Conservation (phyloP, 371 early-diverging fungal genomes). For the Actinomortierella ambigua region DNA sequence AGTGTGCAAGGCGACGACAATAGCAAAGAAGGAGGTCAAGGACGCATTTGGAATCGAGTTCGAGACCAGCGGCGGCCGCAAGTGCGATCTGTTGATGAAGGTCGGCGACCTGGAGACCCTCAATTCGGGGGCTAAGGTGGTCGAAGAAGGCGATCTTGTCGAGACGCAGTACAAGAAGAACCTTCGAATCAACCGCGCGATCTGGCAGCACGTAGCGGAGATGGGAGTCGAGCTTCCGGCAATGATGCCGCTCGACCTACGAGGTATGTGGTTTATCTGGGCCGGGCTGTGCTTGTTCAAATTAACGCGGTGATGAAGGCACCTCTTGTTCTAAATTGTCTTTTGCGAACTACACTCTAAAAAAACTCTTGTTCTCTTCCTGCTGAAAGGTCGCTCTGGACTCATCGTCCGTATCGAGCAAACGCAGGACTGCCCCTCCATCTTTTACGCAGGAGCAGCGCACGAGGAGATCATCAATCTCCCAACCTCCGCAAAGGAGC, state of each 20-base stretch:
- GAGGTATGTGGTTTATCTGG: constrained; percentile 3
- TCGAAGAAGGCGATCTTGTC: neutral
- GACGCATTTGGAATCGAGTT: constrained; percentile 11
- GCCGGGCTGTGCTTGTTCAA: too few species aligned
- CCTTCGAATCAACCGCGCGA: constrained; percentile 4
- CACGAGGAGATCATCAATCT: constrained; percentile 6
- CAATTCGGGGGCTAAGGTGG: constrained; percentile 11
- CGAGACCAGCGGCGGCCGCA: constrained; percentile 9
- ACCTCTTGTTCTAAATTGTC: too few species aligned
- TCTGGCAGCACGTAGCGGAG: constrained; percentile 1
- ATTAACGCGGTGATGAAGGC: too few species aligned
- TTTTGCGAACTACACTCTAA: too few species aligned
- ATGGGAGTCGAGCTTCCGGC: constrained; percentile 4
- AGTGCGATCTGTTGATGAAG: constrained; percentile 5
- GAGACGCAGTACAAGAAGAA: constrained; percentile 8
- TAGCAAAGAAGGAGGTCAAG: constrained; percentile 8
- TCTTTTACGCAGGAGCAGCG: constrained; percentile 11
- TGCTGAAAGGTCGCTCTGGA: constrained; percentile 1
- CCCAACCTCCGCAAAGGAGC: too few species aligned
- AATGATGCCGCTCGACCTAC: constrained; percentile 7
- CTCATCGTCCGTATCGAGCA: constrained; percentile 3
- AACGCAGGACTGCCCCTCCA: neutral
- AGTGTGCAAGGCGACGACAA: constrained; percentile 11
- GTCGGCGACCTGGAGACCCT: constrained; percentile 11
- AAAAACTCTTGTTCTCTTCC: neutral